phyloP scores from a whole-genome alignment of 441 rosid species.

The Populus tomentosa region DNA sequence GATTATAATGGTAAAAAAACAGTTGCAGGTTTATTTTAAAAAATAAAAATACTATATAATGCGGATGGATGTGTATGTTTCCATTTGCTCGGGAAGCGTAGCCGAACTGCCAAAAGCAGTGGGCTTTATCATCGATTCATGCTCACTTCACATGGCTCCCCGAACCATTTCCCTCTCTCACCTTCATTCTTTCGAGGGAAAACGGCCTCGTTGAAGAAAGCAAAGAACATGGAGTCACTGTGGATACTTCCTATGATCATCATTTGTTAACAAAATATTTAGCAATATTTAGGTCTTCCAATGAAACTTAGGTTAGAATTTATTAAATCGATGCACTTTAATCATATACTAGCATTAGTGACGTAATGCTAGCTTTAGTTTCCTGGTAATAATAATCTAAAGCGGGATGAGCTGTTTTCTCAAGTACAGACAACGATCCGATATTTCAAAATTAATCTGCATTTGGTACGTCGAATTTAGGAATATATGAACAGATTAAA shows the following conservation, averaged over 20 bases:
- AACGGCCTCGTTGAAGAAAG: constrained; percentile 2
- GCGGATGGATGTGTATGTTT: background rate
- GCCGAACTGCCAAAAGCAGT: constrained; percentile 19
- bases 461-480: background rate
- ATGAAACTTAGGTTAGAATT: background rate
- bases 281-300: constrained; percentile 4
- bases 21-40: background rate
- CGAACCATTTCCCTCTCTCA: too few relatives aligned
- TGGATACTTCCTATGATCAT: background rate
- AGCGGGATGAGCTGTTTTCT: background rate
- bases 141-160: constrained; percentile 24
- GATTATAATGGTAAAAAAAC: background rate
- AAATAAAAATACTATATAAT: background rate
- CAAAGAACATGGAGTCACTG: constrained; percentile 10
- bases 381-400: background rate
- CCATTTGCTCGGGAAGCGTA: constrained; percentile 29
- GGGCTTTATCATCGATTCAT: constrained; percentile 18
- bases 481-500: background rate
- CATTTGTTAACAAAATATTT: background rate
- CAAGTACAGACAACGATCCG: background rate
- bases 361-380: constrained; percentile 8
- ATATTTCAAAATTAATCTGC: too few relatives aligned
- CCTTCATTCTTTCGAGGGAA: background rate
- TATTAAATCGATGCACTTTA: background rate
- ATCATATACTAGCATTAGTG: background rate